Evolutionary conservation across 1,139 yeast genomes (phyloP).

Genomic region (Pichia sp.): DNA sequence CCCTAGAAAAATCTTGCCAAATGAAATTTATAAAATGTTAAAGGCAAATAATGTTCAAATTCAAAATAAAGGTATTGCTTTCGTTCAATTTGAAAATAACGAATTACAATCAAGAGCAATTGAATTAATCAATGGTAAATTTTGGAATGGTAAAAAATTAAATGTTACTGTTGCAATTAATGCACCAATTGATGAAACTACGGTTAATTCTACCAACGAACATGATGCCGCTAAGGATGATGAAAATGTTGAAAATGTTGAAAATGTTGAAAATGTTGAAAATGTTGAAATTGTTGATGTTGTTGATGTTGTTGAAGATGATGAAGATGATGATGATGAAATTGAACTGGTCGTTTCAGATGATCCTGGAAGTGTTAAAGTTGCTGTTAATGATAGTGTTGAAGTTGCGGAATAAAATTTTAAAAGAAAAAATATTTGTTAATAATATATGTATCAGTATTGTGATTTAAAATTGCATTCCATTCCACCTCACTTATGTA

Average conservation of each 20-base stretch:
- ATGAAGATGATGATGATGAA: constrained; percentile 9
- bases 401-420: neutral
- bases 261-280: constrained; percentile 2
- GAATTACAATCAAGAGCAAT: constrained; percentile 45
- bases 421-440: neutral
- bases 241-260: constrained; percentile 5
- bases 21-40: constrained; percentile 35
- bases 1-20: constrained; percentile 45
- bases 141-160: constrained; percentile 47
- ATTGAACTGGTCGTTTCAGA: constrained; percentile 10
- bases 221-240: constrained; percentile 3
- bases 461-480: neutral
- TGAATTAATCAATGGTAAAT: constrained; percentile 45
- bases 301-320: constrained; percentile 1
- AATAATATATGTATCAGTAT: too few relatives aligned
- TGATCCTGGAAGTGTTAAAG: neutral
- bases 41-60: constrained; percentile 35
- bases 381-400: neutral
- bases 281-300: constrained; percentile 5
- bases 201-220: constrained; percentile 1
- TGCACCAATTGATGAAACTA: constrained; percentile 17
- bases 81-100: constrained; percentile 46
- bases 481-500: neutral
- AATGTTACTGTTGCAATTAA: constrained; percentile 55
- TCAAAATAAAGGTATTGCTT: constrained; percentile 59